Conservation (phyloP, 208 protist species). For the Chromosphaera perkinsii region DNA sequence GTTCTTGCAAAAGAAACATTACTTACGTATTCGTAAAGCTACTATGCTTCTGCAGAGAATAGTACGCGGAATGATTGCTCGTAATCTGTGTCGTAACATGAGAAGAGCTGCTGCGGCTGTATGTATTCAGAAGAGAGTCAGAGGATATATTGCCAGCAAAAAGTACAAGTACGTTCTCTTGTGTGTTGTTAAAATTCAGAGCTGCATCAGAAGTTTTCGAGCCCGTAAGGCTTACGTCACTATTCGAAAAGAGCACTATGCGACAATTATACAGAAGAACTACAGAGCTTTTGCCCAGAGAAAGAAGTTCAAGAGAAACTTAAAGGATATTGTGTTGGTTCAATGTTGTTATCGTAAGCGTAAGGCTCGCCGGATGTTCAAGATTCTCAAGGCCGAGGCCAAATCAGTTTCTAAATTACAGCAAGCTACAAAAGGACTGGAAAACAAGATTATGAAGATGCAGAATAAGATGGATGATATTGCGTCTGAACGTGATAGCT, state of each 20-base stretch:
- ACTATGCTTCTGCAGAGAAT: not conserved
- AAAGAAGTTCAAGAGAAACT: not conserved
- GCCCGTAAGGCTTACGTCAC: too few species aligned
- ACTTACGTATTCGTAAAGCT: not conserved
- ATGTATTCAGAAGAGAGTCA: constrained; percentile 7
- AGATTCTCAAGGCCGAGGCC: not conserved
- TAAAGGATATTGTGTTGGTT: not conserved
- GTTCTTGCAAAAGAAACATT: not conserved
- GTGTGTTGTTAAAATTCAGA: too few species aligned
- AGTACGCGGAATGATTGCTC: not conserved
- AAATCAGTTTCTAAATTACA: not conserved
- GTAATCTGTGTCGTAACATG: not conserved
- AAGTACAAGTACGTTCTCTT: too few species aligned
- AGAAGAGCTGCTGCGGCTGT: not conserved
- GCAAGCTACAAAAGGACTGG: not conserved
- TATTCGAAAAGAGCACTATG: not conserved
- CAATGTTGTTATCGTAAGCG: not conserved
- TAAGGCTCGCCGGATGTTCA: not conserved
- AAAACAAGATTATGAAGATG: constrained; percentile 12
- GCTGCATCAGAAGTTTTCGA: too few species aligned
- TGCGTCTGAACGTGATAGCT: not conserved
- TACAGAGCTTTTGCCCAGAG: not conserved
- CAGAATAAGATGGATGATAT: constrained; percentile 9
- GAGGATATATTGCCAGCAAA: too few species aligned
- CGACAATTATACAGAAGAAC: constrained; percentile 7